A percentile compares a stretch with the other conserved stretches of the same genome.
phyloP scores from a whole-genome alignment of 1,284 basidiomycete genomes.

The Naganishia sp. region DNA sequence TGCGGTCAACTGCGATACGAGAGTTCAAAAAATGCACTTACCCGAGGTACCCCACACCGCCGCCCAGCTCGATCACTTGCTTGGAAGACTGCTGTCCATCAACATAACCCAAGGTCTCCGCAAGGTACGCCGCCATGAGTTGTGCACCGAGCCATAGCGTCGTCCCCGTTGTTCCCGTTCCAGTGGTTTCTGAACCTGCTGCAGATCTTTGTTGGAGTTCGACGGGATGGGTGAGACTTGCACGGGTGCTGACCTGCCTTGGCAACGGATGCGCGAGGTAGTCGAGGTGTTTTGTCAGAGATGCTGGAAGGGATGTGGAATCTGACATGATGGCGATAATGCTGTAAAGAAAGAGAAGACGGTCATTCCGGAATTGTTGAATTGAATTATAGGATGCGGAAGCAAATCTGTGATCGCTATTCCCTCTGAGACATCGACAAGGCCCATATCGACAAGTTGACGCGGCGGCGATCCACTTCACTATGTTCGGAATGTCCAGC shows the following conservation, averaged over 20 bases:
- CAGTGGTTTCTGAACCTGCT: slow-evolving; percentile 10
- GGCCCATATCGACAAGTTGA: too few species aligned
- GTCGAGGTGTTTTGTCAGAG: slow-evolving; percentile 65
- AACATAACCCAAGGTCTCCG: slow-evolving; percentile 41
- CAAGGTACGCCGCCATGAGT: slow-evolving; percentile 68
- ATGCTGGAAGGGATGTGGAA: slow-evolving; percentile 39
- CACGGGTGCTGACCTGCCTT: slow-evolving; percentile 34
- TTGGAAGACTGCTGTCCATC: slow-evolving; percentile 33
- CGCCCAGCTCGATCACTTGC: slow-evolving; percentile 73
- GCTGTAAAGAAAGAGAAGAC: neutral
- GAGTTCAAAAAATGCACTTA: slow-evolving; percentile 64
- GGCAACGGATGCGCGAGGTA: slow-evolving; percentile 60
- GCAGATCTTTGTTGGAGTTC: slow-evolving; percentile 14
- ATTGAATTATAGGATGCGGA: slow-evolving; percentile 10
- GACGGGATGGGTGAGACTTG: slow-evolving; percentile 53
- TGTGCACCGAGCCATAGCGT: slow-evolving; percentile 83
- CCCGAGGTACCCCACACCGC: slow-evolving; percentile 77
- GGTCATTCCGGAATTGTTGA: neutral
- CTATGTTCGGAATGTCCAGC: neutral
- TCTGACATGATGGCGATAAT: slow-evolving; percentile 16
- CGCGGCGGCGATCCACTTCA: neutral
- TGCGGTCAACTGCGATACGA: slow-evolving; percentile 73
- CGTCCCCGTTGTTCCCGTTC: slow-evolving; percentile 68
- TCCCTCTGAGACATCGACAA: neutral
- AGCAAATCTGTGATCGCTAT: slow-evolving; percentile 3